A percentile compares a stretch with the other conserved stretches of the same genome.
Evolutionary conservation across 805 yeast genomes (phyloP).

Genomic region (Yueomyces sp.): DNA sequence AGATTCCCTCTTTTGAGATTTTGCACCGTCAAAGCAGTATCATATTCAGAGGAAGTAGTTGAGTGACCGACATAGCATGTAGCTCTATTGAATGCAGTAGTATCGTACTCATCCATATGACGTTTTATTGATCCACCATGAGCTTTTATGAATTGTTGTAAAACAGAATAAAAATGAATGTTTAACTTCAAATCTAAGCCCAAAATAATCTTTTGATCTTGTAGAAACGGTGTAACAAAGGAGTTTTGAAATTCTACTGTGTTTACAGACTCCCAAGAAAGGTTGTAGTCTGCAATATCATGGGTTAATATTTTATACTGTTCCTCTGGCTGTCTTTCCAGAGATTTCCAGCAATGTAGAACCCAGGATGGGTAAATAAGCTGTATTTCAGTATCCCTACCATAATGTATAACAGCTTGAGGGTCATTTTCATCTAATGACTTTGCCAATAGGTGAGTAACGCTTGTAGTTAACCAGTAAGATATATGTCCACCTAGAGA

Average conservation of each 20-base stretch:
- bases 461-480: slow-evolving; percentile 48
- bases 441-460: slow-evolving; percentile 64
- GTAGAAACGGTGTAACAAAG: slow-evolving; percentile 12
- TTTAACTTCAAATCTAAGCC: slow-evolving; percentile 45
- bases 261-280: slow-evolving; percentile 1
- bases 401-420: slow-evolving; percentile 31
- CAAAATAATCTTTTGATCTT: slow-evolving; percentile 35
- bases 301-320: slow-evolving; percentile 1
- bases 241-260: not conserved
- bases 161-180: slow-evolving; percentile 25
- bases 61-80: slow-evolving; percentile 49
- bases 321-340: slow-evolving; percentile 35
- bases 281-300: slow-evolving; percentile 6
- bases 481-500: slow-evolving; percentile 64
- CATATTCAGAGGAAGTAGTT: slow-evolving; percentile 44
- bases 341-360: slow-evolving; percentile 47
- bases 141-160: slow-evolving; percentile 31
- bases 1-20: slow-evolving; percentile 44
- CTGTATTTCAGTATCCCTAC: slow-evolving; percentile 23
- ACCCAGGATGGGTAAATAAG: slow-evolving; percentile 75
- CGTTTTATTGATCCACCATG: slow-evolving; percentile 41
- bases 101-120: slow-evolving; percentile 9
- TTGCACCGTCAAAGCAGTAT: slow-evolving; percentile 27
- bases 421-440: slow-evolving; percentile 46
- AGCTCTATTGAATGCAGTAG: slow-evolving; percentile 12